These are phyloP conservation scores for Erysiphe neolycopersici DNA, from an alignment of 2,329 filamentous ascomycete species.

Conservation along the genomic window DNA sequence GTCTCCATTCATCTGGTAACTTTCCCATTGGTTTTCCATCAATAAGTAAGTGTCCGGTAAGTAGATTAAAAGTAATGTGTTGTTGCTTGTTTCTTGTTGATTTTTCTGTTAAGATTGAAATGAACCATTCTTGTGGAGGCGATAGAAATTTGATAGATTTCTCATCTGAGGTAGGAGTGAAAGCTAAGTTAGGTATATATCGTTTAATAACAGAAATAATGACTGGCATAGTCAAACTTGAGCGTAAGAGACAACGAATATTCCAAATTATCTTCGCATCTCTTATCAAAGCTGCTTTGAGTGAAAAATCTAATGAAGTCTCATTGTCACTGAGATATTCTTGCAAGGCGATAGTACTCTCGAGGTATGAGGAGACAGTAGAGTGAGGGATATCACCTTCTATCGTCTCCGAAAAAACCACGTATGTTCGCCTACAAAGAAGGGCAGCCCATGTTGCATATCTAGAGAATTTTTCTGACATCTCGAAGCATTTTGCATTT, in stretches of 20 bases:
- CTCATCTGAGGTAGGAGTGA: too few relatives aligned
- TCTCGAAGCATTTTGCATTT: too few relatives aligned
- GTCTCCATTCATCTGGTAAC: not conserved
- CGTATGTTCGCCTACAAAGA: slow-evolving; percentile 24
- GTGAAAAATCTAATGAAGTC: slow-evolving; percentile 11
- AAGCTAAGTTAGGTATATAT: too few relatives aligned
- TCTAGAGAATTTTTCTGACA: too few relatives aligned
- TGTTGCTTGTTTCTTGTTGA: too few relatives aligned
- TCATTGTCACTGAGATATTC: slow-evolving; percentile 19
- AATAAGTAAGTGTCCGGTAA: not conserved
- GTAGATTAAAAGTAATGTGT: not conserved
- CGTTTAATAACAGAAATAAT: not conserved
- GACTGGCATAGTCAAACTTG: not conserved
- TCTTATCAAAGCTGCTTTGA: slow-evolving; percentile 18
- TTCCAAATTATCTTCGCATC: slow-evolving; percentile 18
- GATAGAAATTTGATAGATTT: too few relatives aligned
- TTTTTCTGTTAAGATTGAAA: too few relatives aligned
- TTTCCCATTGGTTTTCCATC: slow-evolving; percentile 1
- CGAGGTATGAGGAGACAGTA: slow-evolving; percentile 13
- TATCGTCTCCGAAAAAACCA: slow-evolving; percentile 1
- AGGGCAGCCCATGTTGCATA: slow-evolving; percentile 28
- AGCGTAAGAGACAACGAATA: not conserved
- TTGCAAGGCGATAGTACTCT: slow-evolving; percentile 19
- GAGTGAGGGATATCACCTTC: slow-evolving; percentile 1
- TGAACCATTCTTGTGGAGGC: too few relatives aligned